These are phyloP conservation scores for Skeletonema potamos DNA, from an alignment of 108 stramenopile genomes.

Conservation along the genomic window DNA sequence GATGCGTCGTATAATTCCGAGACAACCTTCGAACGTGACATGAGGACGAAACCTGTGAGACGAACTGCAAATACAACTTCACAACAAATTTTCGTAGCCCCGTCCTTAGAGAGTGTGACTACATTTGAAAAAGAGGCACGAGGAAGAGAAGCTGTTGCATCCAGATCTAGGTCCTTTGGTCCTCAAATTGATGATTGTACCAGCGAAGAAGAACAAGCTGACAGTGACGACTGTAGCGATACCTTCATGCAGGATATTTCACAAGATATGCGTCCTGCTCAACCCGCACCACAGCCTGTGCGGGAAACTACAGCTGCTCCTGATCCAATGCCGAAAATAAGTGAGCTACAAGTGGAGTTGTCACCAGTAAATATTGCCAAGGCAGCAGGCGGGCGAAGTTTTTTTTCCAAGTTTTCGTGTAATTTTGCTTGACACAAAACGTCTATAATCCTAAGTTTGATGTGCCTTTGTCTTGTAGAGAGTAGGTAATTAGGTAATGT, in stretches of 20 bases:
- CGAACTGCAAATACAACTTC: background rate
- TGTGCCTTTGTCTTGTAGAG: background rate
- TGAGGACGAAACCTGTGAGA: background rate
- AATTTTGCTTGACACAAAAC: background rate
- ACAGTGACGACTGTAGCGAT: background rate
- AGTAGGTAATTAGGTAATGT: too few relatives aligned
- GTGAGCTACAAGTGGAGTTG: conserved; percentile 18
- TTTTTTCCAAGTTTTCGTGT: background rate
- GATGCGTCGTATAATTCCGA: conserved; percentile 11
- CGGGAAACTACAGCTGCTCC: background rate
- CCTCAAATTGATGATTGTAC: background rate
- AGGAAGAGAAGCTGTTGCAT: conserved; percentile 4
- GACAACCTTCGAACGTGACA: conserved; percentile 33
- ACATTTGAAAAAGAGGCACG: conserved; percentile 36
- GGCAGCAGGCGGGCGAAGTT: background rate
- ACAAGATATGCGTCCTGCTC: background rate
- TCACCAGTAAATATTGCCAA: conserved; percentile 3
- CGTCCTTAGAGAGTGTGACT: conserved; percentile 18
- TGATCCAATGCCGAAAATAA: conserved; percentile 12
- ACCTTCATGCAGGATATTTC: conserved; percentile 3
- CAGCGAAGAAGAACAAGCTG: background rate
- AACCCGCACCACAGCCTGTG: background rate
- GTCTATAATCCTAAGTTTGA: too few relatives aligned
- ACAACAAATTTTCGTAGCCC: background rate
- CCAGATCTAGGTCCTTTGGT: background rate